Evolutionary conservation across 192 early-diverging fungal genomes (phyloP).

Genomic region (Pilaira anomala): DNA sequence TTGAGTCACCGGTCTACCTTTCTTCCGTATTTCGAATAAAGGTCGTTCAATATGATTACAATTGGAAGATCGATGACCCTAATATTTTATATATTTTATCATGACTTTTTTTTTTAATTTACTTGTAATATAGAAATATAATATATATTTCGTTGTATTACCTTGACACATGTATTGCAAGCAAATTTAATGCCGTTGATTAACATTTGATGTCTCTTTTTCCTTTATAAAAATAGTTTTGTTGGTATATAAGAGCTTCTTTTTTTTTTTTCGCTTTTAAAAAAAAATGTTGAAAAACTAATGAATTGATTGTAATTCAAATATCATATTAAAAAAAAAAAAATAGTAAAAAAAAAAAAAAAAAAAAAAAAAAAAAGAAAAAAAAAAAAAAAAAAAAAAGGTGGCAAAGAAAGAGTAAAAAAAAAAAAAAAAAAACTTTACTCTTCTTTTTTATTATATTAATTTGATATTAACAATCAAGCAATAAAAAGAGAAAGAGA

Average conservation of each 20-base stretch:
- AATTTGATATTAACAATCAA: neutral
- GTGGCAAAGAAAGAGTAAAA: neutral
- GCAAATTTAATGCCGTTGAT: conserved; percentile 35
- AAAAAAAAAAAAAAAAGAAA: neutral
- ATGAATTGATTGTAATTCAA: conserved; percentile 3
- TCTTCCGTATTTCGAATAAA: conserved; percentile 60
- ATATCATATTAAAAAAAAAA: conserved; percentile 6
- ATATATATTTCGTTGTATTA: conserved; percentile 7
- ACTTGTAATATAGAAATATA: too few relatives aligned
- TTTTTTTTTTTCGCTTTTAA: neutral
- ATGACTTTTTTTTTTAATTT: neutral
- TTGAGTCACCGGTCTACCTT: conserved; percentile 68
- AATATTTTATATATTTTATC: neutral
- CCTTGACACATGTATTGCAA: conserved; percentile 34
- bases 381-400: conserved; percentile 12
- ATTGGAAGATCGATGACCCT: conserved; percentile 37
- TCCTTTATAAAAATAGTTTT: too few relatives aligned
- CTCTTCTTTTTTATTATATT: neutral
- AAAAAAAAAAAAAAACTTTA: conserved; percentile 8
- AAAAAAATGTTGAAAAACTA: neutral
- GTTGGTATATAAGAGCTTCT: neutral
- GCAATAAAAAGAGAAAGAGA: neutral
- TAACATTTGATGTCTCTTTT: conserved; percentile 15
- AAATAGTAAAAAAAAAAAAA: conserved; percentile 2
- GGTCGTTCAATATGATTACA: conserved; percentile 47